Percentiles rank a stretch among this genome's conserved stretches.
These are phyloP conservation scores for Sugiyamaella marilandica DNA, from an alignment of 805 yeast species.

Conservation along the genomic window DNA sequence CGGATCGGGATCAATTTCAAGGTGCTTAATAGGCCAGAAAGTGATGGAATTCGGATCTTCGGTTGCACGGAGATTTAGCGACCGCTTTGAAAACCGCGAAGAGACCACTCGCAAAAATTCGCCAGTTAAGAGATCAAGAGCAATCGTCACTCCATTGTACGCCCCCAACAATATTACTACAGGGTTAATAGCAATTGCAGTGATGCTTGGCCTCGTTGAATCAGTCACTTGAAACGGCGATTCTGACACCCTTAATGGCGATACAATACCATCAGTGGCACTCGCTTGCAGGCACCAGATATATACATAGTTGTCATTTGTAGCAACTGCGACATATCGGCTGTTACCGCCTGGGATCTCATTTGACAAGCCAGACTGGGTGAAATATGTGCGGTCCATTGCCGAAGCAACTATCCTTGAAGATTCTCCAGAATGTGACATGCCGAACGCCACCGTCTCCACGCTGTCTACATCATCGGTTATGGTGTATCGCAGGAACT, in stretches of 20 bases:
- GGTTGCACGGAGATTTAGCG: slow-evolving; percentile 21
- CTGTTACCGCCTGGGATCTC: slow-evolving; percentile 20
- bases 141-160: slow-evolving; percentile 26
- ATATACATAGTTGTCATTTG: slow-evolving; percentile 15
- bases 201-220: slow-evolving; percentile 19
- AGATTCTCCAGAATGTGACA: slow-evolving; percentile 1
- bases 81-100: slow-evolving; percentile 26
- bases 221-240: slow-evolving; percentile 19
- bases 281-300: slow-evolving; percentile 19
- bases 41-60: slow-evolving; percentile 13
- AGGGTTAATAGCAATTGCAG: slow-evolving; percentile 29
- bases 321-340: slow-evolving; percentile 22
- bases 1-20: slow-evolving; percentile 29
- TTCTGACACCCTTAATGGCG: slow-evolving; percentile 12
- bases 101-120: slow-evolving; percentile 25
- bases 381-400: slow-evolving; percentile 20
- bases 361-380: slow-evolving; percentile 11
- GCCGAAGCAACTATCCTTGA: slow-evolving; percentile 12
- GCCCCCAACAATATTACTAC: slow-evolving; percentile 28
- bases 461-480: slow-evolving; percentile 1
- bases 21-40: slow-evolving; percentile 25
- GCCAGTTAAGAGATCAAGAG: slow-evolving; percentile 29
- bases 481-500: slow-evolving; percentile 10
- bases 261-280: slow-evolving; percentile 3
- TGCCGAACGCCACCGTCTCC: background rate